Percentiles rank a stretch among this genome's conserved stretches.
Evolutionary conservation across 148 eudicot species (phyloP).

Genomic region (Rhododendron mucronatum): DNA sequence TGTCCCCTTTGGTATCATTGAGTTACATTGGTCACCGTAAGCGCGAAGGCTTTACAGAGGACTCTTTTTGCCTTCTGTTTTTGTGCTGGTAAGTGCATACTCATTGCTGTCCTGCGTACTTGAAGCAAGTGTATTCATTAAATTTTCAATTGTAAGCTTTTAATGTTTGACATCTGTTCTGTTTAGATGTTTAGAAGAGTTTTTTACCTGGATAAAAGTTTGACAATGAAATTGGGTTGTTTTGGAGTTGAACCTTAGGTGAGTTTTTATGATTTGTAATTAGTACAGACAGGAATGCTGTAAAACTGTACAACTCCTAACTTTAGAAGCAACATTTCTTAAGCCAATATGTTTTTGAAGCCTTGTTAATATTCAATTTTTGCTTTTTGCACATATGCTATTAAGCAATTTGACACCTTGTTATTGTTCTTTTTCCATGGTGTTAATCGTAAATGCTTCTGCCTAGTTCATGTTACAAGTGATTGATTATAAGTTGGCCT

Average conservation of each 20-base stretch:
- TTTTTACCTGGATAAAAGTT: not conserved
- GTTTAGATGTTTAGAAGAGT: not conserved
- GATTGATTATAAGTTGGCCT: not conserved
- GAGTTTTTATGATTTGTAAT: not conserved
- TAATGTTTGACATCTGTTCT: not conserved
- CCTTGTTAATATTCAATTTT: not conserved
- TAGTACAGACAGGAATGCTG: not conserved
- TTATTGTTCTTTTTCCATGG: not conserved
- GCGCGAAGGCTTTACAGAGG: not conserved
- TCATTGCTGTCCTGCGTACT: not conserved
- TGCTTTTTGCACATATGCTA: not conserved
- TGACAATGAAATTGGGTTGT: not conserved
- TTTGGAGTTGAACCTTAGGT: not conserved
- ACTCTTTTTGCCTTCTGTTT: not conserved
- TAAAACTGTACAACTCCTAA: not conserved
- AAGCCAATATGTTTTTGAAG: not conserved
- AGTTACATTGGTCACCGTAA: not conserved
- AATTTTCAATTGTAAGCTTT: not conserved
- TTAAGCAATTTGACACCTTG: not conserved
- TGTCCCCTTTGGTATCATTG: not conserved
- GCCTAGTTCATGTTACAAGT: not conserved
- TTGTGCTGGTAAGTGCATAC: not conserved
- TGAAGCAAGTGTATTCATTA: not conserved
- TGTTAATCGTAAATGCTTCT: not conserved
- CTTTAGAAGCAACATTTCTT: not conserved